Conservation (phyloP, 139 green algal genomes). For the Tetradesmus obliquus region DNA sequence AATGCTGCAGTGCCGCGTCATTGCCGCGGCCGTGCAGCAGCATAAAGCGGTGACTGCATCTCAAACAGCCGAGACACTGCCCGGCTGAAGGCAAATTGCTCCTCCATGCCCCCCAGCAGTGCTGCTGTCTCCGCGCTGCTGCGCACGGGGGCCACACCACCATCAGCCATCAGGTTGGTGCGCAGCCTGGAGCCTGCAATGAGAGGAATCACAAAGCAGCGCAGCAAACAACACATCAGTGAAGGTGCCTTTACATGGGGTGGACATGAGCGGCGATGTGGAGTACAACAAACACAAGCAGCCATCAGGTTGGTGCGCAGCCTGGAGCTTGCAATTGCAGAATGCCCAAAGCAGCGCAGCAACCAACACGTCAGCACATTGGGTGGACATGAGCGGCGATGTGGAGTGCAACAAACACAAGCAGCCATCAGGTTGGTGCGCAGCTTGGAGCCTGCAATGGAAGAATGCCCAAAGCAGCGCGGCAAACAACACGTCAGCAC, state of each 20-base stretch:
- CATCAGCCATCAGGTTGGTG: constrained; percentile 63
- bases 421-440: constrained; percentile 65
- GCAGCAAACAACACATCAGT: neutral
- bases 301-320: no score
- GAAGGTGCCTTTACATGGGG: no score
- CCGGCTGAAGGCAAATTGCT: constrained; percentile 86
- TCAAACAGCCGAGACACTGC: constrained; percentile 82
- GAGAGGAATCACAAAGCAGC: neutral
- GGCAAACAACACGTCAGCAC: no score
- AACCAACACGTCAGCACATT: no score
- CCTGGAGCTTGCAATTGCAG: no score
- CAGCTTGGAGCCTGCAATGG: constrained; percentile 62
- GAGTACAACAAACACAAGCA: no score
- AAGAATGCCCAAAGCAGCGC: neutral
- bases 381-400: no score
- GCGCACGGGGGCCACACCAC: constrained; percentile 72
- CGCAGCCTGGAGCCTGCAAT: constrained; percentile 68
- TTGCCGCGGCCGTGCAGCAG: constrained; percentile 5
- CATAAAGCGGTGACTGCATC: constrained; percentile 67
- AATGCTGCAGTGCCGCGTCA: neutral
- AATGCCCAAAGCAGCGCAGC: neutral
- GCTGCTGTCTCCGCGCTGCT: constrained; percentile 36
- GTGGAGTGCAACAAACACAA: constrained; percentile 30
- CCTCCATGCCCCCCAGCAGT: constrained; percentile 75
- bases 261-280: no score